Evolutionary conservation across 768 basidiomycete species (phyloP), one percentile per base, ranked within the genome.

Genomic region (Daedalea quercina): DNA sequence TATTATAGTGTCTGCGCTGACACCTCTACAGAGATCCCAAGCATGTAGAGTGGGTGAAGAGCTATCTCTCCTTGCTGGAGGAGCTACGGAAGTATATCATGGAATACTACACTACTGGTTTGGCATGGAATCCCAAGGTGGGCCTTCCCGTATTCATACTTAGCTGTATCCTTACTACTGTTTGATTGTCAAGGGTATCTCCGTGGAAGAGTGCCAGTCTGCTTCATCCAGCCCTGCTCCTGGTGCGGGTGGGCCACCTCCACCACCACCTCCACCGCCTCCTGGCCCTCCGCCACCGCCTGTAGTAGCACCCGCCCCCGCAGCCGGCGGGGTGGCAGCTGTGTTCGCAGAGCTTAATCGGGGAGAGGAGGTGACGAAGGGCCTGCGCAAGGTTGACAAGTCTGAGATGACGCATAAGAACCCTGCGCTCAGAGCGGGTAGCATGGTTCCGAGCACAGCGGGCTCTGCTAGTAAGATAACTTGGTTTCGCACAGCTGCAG

Each of bases 331-430:
- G 12, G 76, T 78, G 15, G 82, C 82, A 11, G 88, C 89, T 3
- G 88, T 99, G 23, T 94, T 99, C 52, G 91, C 93, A 1, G 81
- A 92, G 51, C 71, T 99, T 44, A 97, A 97, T 64, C 80, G 86
- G 40, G 94, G 95, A 0, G 89, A 84, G 56, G 84, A 86, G 3
- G 85, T 99, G 31, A 98, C 95, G 6, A 90, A 88, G 64, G 85
- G 89, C 11, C 68, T 99, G 60, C 84, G 87, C 59, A 97, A 96
- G 67, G 96, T 99, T 25, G 90, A 94, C 65, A 87, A 84, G 74
- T 94, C 90, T 57, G 87, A 97, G 68, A 94, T 95, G 94, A 97
- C 94, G 2, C 96, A 99, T 75, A 98, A 99, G 77, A 98, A 99
- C 63, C 95, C 96, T 0, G 79, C 83, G 9, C 70, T 99, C 34